Base-by-base conservation (phyloP, 352 stramenopile species). In the Pythium oligandrum region DNA sequence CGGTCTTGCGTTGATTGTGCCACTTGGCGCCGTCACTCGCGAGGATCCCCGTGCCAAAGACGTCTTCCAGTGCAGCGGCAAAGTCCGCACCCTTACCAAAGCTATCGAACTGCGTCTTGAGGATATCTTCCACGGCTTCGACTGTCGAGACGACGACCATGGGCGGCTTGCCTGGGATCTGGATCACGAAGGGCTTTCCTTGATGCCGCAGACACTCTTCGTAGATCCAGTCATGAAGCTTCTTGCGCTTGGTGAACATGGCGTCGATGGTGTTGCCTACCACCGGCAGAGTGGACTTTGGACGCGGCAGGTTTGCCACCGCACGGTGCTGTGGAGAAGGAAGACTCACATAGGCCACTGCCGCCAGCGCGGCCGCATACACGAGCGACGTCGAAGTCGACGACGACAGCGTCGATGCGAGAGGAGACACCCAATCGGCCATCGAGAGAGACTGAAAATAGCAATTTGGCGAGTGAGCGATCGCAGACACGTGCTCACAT, bases 41-140 rank as follows among this genome's bases (percentile, higher is more conserved):
- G 48, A 92, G 78, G 53, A 93, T 93, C 40, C 79, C 78, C 11
- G 79, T 60, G 10, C 85, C 83, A 44, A 95, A 71, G 12, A 92
- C 54, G 53, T 88, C 70, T 4, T 56, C 53, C 6, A 80, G 66
- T n/a, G 73, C 55, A 7, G 53, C 36, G 46, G n/a, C 67, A 38
- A 73, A 68, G 45, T 35, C 56, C 32, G 46, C 56, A 6, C 82
- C 78, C 44, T 95, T 96, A 10, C 66, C 75, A 47, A 93, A 95
- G 26, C 71, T 66, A 38, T 89, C 71, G 45, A 95, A 94, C 34
- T 91, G 71, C 8, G 56, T 71, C 46, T 73, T 67, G n/a, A 86
- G 47, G 35, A 86, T 69, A 49, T 88, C 74, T 44, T 86, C 74
- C 39, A 81, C 78, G 10, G 53, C 47, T 9, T 63, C 62, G 3